These are phyloP conservation scores for Solanum paucissectum DNA, from an alignment of 257 asterid species.

Conservation along the genomic window DNA sequence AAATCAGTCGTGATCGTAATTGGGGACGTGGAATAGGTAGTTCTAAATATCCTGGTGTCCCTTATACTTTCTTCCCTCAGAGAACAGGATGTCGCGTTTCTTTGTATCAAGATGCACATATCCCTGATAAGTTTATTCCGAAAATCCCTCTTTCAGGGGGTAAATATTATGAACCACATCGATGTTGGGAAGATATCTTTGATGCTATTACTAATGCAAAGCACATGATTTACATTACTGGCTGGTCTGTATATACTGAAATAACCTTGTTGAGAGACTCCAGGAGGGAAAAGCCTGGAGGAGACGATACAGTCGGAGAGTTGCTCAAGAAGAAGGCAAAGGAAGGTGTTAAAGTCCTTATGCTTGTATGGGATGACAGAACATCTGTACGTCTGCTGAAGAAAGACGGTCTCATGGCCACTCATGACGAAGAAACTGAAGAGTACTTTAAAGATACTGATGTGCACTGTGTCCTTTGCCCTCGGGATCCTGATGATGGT, in stretches of 20 bases:
- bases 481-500: conserved; percentile 73
- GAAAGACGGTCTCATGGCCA: conserved; percentile 83
- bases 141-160: conserved; percentile 61
- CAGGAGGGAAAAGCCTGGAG: conserved; percentile 74
- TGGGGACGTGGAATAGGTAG: conserved; percentile 64
- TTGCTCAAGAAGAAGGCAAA: conserved; percentile 62
- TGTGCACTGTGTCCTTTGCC: conserved; percentile 68
- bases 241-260: conserved; percentile 87
- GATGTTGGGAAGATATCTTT: conserved; percentile 79
- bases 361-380: conserved; percentile 89
- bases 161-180: conserved; percentile 46
- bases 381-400: conserved; percentile 62
- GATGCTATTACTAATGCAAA: conserved; percentile 70
- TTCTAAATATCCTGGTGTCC: conserved; percentile 67
- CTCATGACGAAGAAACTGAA: conserved; percentile 77
- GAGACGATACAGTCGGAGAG: conserved; percentile 59
- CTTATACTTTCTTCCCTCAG: conserved; percentile 68
- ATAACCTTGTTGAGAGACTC: conserved; percentile 58
- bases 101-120: conserved; percentile 68
- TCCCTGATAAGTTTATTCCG: conserved; percentile 64
- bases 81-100: conserved; percentile 67
- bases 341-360: conserved; percentile 67
- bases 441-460: conserved; percentile 40
- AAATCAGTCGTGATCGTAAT: conserved; percentile 47
- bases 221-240: conserved; percentile 79